Evolutionary conservation across 352 stramenopile species (phyloP).

Genomic region (Phytophthora sp.): DNA sequence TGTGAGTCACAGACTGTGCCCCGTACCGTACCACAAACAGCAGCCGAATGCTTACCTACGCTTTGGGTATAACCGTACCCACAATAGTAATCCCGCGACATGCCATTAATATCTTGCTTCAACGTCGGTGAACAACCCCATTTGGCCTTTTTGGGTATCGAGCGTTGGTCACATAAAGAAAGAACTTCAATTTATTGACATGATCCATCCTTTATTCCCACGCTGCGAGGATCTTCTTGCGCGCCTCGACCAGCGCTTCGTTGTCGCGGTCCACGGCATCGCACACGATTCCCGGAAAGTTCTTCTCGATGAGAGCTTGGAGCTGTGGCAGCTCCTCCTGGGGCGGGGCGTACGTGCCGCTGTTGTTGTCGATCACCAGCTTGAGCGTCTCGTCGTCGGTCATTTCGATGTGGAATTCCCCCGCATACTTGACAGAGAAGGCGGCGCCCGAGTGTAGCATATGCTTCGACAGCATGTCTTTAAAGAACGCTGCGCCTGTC

Average conservation of each 20-base stretch:
- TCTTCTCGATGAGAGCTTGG: slow-evolving; percentile 37
- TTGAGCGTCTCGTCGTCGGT: slow-evolving; percentile 11
- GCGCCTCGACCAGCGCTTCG: slow-evolving; percentile 13
- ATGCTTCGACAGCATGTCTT: slow-evolving; percentile 57
- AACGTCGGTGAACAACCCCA: neutral
- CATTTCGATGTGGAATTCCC: slow-evolving; percentile 36
- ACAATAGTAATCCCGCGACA: slow-evolving; percentile 14
- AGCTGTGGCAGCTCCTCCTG: slow-evolving; percentile 31
- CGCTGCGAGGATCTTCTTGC: slow-evolving; percentile 34
- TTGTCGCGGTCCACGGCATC: slow-evolving; percentile 28
- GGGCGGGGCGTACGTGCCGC: slow-evolving; percentile 39
- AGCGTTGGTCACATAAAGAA: too few species aligned
- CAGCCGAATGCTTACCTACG: slow-evolving; percentile 26
- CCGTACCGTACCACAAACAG: neutral
- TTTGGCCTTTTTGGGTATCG: neutral
- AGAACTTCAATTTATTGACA: too few species aligned
- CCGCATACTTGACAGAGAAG: slow-evolving; percentile 42
- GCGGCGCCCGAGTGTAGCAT: slow-evolving; percentile 41
- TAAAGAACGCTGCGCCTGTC: slow-evolving; percentile 49
- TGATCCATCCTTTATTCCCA: slow-evolving; percentile 35
- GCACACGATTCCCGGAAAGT: slow-evolving; percentile 39
- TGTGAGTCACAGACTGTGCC: slow-evolving; percentile 2
- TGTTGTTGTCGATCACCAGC: slow-evolving; percentile 47
- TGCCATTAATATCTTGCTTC: neutral
- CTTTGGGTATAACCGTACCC: slow-evolving; percentile 9